Evolutionary conservation across 371 early-diverging fungal genomes (phyloP).

Genomic region (Mortierella sp.): DNA sequence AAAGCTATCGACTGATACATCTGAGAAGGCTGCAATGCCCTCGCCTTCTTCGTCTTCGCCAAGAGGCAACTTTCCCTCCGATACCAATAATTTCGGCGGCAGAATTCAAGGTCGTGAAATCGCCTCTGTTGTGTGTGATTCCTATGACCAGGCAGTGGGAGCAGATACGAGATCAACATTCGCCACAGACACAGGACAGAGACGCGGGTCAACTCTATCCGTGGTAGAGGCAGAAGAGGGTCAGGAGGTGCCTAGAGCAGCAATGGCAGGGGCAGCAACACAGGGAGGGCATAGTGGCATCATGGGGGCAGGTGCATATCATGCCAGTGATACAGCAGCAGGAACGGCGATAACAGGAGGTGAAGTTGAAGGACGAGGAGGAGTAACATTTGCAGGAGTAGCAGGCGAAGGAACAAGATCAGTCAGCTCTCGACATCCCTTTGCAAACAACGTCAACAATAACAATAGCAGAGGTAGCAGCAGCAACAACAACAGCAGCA

Average conservation of each 20-base stretch:
- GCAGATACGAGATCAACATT: slow-evolving; percentile 45
- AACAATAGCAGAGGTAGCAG: slow-evolving; percentile 1
- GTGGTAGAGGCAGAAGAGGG: slow-evolving; percentile 23
- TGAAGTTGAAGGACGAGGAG: slow-evolving; percentile 21
- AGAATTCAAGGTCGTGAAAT: neutral
- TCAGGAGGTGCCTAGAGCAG: slow-evolving; percentile 40
- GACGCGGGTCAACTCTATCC: slow-evolving; percentile 21
- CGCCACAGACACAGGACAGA: slow-evolving; percentile 24
- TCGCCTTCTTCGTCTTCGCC: neutral
- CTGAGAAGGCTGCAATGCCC: neutral
- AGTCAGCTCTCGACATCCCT: slow-evolving; percentile 13
- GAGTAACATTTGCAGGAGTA: slow-evolving; percentile 5
- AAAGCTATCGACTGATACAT: neutral
- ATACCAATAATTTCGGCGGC: neutral
- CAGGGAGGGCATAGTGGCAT: slow-evolving; percentile 30
- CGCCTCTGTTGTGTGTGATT: neutral
- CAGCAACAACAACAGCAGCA: neutral
- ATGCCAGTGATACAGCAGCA: slow-evolving; percentile 32
- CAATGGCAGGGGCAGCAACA: slow-evolving; percentile 32
- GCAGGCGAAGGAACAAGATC: slow-evolving; percentile 12
- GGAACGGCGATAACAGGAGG: slow-evolving; percentile 24
- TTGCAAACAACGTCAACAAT: slow-evolving; percentile 15
- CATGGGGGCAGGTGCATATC: slow-evolving; percentile 46
- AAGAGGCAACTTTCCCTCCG: neutral
- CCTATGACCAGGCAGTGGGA: slow-evolving; percentile 13